Evolutionary conservation across 2,329 filamentous ascomycete genomes (phyloP).

Genomic region (Alternaria ventricosa): DNA sequence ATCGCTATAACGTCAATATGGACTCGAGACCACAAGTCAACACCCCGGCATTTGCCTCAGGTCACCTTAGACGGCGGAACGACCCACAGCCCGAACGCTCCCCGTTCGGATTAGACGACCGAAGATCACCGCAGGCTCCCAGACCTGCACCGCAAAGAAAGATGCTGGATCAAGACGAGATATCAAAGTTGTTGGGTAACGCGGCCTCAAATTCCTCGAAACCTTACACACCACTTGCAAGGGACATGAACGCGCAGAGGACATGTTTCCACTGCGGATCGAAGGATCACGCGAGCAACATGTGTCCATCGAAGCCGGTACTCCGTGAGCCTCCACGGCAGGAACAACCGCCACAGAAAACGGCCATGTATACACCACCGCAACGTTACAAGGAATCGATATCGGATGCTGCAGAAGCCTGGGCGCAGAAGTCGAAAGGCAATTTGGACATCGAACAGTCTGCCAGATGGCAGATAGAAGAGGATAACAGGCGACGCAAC

Average conservation of each 20-base stretch:
- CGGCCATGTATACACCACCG: conserved; percentile 14
- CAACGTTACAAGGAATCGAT: conserved; percentile 22
- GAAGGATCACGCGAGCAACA: conserved; percentile 28
- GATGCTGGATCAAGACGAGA: conserved; percentile 38
- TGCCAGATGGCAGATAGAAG: conserved; percentile 14
- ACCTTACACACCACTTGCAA: conserved; percentile 32
- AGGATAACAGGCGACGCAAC: conserved; percentile 25
- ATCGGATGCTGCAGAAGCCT: conserved; percentile 38
- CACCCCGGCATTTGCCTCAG: conserved; percentile 33
- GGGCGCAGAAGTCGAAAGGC: conserved; percentile 27
- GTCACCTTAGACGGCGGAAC: conserved; percentile 36
- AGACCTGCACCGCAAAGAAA: conserved; percentile 20
- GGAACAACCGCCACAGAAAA: conserved; percentile 7
- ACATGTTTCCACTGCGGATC: conserved; percentile 42
- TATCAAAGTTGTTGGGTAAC: conserved; percentile 33
- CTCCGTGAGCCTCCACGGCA: conserved; percentile 24
- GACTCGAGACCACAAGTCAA: conserved; percentile 35
- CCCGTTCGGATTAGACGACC: conserved; percentile 1
- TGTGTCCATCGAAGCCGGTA: conserved; percentile 35
- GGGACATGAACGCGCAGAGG: conserved; percentile 26
- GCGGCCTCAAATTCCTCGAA: conserved; percentile 12
- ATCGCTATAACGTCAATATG: conserved; percentile 41
- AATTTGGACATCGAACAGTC: conserved; percentile 20
- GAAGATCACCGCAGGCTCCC: neutral
- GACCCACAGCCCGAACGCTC: conserved; percentile 19